Base-by-base conservation (phyloP, 192 early-diverging fungal genomes). In the Umbelopsis ramanniana region DNA sequence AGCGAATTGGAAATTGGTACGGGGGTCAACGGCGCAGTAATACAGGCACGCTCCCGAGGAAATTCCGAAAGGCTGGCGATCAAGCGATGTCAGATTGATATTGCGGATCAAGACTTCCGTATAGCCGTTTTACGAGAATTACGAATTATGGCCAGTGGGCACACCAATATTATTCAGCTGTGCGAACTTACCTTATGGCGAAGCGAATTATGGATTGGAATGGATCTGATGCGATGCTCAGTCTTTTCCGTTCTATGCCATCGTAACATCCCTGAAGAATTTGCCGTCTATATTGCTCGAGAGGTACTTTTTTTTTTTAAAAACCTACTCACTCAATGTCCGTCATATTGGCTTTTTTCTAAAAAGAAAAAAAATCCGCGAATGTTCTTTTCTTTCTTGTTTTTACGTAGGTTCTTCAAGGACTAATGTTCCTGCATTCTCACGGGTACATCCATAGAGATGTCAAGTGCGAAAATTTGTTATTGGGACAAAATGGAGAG, bases 171-270 rank as follows among this genome's bases (percentile, higher is more conserved):
- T 1, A 81, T 81, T 46, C 73, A 67, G 29, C 63, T 81, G 4
- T 50, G 69, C 40, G 79, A 81, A 53, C 72, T 70, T 19, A 52
- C 75, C 15, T 40, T 76, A 14, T 77, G 52, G 29, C 70, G 67
- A 22, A 72, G 68, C 17, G 75, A 74, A 46, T 54, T 81, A 5
- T 81, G 79, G 79, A 81, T 81, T 23, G 72, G 75, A 9, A 81
- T 81, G 79, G 79, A 81, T 71, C 54, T 81, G 1, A 81, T 81
- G 79, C 48, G 40, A 22, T 81, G 79, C 26, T 72, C 69, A 46
- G 79, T 81, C 3, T 81, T 81, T 77, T 72, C 75, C 6, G 72
- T 81, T 11, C 35, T 81, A 9, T 77, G 74, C 55, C 45, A 21
- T 19, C 48, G 75, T 22, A 73, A 66, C 11, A 63, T 81, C 22